Evolutionary conservation across 2,329 filamentous ascomycete species (phyloP), one percentile per base, ranked within the genome.

Genomic region (Tolypocladium tundrense): DNA sequence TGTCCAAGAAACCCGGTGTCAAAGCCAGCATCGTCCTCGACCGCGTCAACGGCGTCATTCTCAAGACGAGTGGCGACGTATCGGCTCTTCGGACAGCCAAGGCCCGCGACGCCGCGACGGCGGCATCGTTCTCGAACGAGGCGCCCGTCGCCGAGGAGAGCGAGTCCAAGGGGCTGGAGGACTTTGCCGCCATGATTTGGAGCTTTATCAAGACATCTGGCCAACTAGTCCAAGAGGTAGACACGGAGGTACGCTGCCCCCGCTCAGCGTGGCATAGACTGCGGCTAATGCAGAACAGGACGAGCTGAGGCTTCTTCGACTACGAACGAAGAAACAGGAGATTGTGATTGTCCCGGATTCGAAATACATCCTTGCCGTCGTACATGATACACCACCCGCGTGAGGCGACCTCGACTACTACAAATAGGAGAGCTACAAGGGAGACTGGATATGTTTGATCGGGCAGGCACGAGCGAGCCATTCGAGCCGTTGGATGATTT

Each of bases 311-410:
- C 76, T 94, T 53, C 72, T 94, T 55, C 80, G 89, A 61, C 69
- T 95, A 62, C 82, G 90, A 63, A 93, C 89, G n/a, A 91, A 86
- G 76, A 91, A 89, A 71, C 88, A 91, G 65, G 90, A 95, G 71
- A 75, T 94, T 61, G 87, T 94, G 59, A 90, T 94, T 67, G 87
- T 93, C 24, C 89, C 88, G 70, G 90, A 93, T 70, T 68, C 82
- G 45, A 91, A 90, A 67, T 95, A 89, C 72, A 77, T 94, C 53
- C 79, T 93, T 42, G 84, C 92, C 57, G 87, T 91, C 42, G 82
- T 93, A 58, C 89, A 93, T 73, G 89, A 92, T 69, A 91, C 88
- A n/a, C 86, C 88, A 43, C 81, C 84, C 10, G 85, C 84, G 66
- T 88, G 72, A 71, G 60, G 37, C 40, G 51, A 16, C 11, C 9